phyloP scores from a whole-genome alignment of 345 rosid species.

The sweet orange (Citrus sinensis) region DNA sequence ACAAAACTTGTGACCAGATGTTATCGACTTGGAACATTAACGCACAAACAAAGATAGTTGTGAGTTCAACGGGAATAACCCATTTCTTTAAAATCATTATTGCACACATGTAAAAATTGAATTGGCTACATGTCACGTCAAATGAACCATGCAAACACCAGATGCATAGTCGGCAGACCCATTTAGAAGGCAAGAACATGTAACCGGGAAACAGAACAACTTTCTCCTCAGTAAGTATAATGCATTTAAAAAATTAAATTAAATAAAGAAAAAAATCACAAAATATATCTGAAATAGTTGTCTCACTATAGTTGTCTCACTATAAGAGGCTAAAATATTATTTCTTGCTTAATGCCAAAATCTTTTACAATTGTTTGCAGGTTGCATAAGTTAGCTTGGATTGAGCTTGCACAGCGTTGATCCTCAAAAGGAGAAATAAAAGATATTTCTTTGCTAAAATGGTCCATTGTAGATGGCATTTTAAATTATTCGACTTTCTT shows the following conservation, averaged over 20 bases:
- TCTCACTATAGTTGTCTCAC: not conserved
- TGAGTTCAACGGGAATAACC: no score
- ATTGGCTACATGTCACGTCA: no score
- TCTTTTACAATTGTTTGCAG: slow-evolving; percentile 31
- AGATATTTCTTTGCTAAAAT: slow-evolving; percentile 13
- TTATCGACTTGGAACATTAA: no score
- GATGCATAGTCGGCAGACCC: no score
- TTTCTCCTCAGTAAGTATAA: not conserved
- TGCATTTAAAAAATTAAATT: not conserved
- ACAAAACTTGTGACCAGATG: no score
- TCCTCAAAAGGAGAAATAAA: slow-evolving; percentile 2
- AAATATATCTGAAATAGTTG: not conserved
- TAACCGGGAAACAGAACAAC: not conserved
- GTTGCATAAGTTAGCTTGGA: slow-evolving; percentile 29
- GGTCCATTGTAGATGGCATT: slow-evolving; percentile 7
- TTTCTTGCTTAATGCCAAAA: slow-evolving; percentile 34
- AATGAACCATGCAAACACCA: no score
- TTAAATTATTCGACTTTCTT: slow-evolving; percentile 41
- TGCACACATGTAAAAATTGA: no score
- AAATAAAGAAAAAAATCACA: not conserved
- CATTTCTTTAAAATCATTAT: no score
- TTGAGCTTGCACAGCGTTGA: slow-evolving; percentile 4
- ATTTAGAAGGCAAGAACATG: not conserved
- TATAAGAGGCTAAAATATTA: slow-evolving; percentile 15
- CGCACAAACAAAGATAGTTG: accelerated